Evolutionary conservation across 805 yeast species (phyloP).

Genomic region (Cyberlindnera petersonii): DNA sequence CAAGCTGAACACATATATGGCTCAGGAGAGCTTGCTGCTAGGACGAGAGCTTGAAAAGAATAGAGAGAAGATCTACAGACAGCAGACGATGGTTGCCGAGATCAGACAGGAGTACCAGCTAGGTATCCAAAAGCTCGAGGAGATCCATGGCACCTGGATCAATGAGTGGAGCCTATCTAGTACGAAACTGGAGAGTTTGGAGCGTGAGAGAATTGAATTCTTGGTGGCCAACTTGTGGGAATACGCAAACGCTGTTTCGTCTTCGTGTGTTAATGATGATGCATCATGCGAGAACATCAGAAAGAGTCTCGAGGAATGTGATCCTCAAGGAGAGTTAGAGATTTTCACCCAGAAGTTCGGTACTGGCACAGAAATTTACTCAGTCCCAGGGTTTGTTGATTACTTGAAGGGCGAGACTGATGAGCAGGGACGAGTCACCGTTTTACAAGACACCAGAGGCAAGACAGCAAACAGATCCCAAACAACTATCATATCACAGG

Average conservation of each 20-base stretch:
- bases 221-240: slow-evolving; percentile 73
- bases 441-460: slow-evolving; percentile 12
- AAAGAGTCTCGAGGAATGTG: slow-evolving; percentile 61
- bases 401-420: slow-evolving; percentile 42
- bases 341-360: slow-evolving; percentile 50
- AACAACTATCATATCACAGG: slow-evolving; percentile 2
- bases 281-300: slow-evolving; percentile 71
- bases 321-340: slow-evolving; percentile 54
- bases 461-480: slow-evolving; percentile 25
- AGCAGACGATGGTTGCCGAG: slow-evolving; percentile 38
- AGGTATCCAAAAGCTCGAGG: slow-evolving; percentile 48
- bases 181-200: slow-evolving; percentile 60
- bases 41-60: slow-evolving; percentile 68
- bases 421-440: slow-evolving; percentile 18
- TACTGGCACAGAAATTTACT: slow-evolving; percentile 60
- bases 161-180: slow-evolving; percentile 68
- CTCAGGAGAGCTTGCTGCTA: slow-evolving; percentile 63
- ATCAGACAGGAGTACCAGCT: slow-evolving; percentile 55
- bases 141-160: slow-evolving; percentile 59
- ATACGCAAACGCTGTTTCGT: slow-evolving; percentile 68
- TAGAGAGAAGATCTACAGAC: slow-evolving; percentile 50
- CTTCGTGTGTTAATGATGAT: slow-evolving; percentile 76
- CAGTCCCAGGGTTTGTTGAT: slow-evolving; percentile 63
- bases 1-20: slow-evolving; percentile 53
- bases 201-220: slow-evolving; percentile 67